These are phyloP conservation scores for Quercus mongolica DNA, from an alignment of 306 rosid species.

Conservation along the genomic window DNA sequence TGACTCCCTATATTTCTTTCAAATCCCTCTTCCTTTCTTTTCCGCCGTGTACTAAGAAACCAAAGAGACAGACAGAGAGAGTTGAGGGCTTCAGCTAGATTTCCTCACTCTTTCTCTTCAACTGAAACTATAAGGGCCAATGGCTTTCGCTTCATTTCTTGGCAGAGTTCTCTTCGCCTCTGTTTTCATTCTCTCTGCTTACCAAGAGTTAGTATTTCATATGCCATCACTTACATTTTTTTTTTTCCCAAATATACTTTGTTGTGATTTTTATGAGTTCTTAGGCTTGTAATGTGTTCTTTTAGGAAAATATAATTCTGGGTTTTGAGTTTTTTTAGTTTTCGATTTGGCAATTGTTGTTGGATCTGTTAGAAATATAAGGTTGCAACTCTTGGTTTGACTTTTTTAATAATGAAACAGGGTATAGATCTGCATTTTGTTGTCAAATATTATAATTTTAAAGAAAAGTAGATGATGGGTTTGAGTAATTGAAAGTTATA, in stretches of 20 bases:
- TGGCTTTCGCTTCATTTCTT: constrained; percentile 57
- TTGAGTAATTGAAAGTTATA: neutral
- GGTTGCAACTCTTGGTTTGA: constrained; percentile 6
- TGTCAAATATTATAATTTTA: neutral
- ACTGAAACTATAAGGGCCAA: neutral
- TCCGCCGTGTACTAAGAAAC: neutral
- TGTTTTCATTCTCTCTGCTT: constrained; percentile 56
- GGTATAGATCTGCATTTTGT: constrained; percentile 26
- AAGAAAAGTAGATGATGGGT: neutral
- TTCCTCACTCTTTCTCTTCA: constrained; percentile 13
- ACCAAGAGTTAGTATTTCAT: constrained; percentile 46
- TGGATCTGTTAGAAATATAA: constrained; percentile 30
- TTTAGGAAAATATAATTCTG: neutral
- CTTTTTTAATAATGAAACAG: neutral
- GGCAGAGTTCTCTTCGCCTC: constrained; percentile 65
- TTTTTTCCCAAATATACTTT: neutral
- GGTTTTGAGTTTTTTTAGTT: neutral
- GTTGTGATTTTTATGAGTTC: neutral
- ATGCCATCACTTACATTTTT: neutral
- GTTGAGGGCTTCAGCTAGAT: constrained; percentile 8
- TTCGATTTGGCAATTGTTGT: constrained; percentile 4
- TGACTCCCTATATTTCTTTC: neutral
- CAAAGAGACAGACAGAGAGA: neutral
- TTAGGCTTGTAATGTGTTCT: neutral
- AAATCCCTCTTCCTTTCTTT: neutral